Conservation (phyloP, 768 basidiomycete species). For the Cyathus striatus region DNA sequence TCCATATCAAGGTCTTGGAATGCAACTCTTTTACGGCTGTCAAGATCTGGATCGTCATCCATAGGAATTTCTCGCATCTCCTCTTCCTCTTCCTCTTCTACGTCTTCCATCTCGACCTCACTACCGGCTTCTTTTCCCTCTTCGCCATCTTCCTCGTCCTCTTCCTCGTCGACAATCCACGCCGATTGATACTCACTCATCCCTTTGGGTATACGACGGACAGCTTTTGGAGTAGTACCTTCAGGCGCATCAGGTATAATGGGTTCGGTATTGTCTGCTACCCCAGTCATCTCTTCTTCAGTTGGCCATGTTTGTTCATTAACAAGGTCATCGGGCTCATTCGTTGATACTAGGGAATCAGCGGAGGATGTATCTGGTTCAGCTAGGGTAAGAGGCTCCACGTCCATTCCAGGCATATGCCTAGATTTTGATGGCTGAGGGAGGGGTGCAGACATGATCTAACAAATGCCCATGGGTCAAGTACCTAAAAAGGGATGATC, state of each 20-base stretch:
- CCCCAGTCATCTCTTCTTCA: slow-evolving; percentile 83
- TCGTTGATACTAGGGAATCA: slow-evolving; percentile 83
- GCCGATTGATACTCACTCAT: slow-evolving; percentile 97
- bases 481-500: neutral
- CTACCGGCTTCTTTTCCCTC: slow-evolving; percentile 30
- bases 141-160: slow-evolving; percentile 51
- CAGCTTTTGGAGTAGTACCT: slow-evolving; percentile 74
- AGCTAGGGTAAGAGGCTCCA: slow-evolving; percentile 61
- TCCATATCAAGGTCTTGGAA: slow-evolving; percentile 79
- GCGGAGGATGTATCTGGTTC: slow-evolving; percentile 60
- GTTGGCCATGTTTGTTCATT: slow-evolving; percentile 99
- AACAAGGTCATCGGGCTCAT: slow-evolving; percentile 82
- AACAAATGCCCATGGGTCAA: slow-evolving; percentile 3
- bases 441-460: slow-evolving; percentile 70
- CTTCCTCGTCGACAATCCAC: slow-evolving; percentile 88
- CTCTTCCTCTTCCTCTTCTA: slow-evolving; percentile 46
- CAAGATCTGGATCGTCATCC: slow-evolving; percentile 55
- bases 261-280: slow-evolving; percentile 17
- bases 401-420: slow-evolving; percentile 50
- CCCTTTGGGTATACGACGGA: slow-evolving; percentile 88
- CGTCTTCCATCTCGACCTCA: slow-evolving; percentile 29
- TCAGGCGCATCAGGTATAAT: slow-evolving; percentile 56
- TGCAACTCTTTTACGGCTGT: slow-evolving; percentile 43
- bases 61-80: slow-evolving; percentile 52
- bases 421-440: slow-evolving; percentile 29